Percentiles rank a stretch among this genome's conserved stretches.
Evolutionary conservation across 805 yeast genomes (phyloP).

Genomic region (Candida ortonii): DNA sequence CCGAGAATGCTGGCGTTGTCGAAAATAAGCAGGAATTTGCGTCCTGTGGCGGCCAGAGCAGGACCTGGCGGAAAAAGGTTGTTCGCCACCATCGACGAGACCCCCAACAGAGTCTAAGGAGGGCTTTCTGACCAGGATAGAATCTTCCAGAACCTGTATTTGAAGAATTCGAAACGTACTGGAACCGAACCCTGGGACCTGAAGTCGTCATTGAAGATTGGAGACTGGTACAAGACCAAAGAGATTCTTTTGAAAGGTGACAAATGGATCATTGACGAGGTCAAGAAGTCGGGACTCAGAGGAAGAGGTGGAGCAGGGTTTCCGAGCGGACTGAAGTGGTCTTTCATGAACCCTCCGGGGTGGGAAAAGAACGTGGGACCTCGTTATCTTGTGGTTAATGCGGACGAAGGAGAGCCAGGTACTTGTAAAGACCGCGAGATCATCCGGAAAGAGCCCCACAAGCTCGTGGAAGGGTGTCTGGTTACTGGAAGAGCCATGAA

Average conservation of each 20-base stretch:
- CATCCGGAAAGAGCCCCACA: conserved; percentile 88
- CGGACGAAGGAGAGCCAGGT: conserved; percentile 95
- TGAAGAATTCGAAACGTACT: conserved; percentile 48
- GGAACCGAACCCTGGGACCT: conserved; percentile 58
- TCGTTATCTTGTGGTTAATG: conserved; percentile 82
- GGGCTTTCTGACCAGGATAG: conserved; percentile 81
- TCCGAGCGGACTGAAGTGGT: conserved; percentile 90
- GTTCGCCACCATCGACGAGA: conserved; percentile 45
- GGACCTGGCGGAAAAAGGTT: conserved; percentile 12
- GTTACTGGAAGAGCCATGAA: conserved; percentile 90
- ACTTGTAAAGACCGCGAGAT: conserved; percentile 92
- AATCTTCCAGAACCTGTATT: conserved; percentile 78
- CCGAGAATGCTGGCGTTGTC: too few relatives aligned
- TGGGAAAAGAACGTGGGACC: conserved; percentile 93
- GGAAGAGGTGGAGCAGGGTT: conserved; percentile 96
- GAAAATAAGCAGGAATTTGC: too few relatives aligned
- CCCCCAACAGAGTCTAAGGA: conserved; percentile 58
- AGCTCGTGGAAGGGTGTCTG: conserved; percentile 87
- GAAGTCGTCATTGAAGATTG: conserved; percentile 71
- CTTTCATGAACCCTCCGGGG: conserved; percentile 93
- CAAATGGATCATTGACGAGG: conserved; percentile 85
- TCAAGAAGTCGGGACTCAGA: conserved; percentile 79
- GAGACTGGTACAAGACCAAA: conserved; percentile 91
- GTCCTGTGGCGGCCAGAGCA: conserved; percentile 3
- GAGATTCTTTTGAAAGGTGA: conserved; percentile 82